These are phyloP conservation scores for Colletotrichum eleusines DNA, from an alignment of 2,329 filamentous ascomycete genomes.

Conservation along the genomic window DNA sequence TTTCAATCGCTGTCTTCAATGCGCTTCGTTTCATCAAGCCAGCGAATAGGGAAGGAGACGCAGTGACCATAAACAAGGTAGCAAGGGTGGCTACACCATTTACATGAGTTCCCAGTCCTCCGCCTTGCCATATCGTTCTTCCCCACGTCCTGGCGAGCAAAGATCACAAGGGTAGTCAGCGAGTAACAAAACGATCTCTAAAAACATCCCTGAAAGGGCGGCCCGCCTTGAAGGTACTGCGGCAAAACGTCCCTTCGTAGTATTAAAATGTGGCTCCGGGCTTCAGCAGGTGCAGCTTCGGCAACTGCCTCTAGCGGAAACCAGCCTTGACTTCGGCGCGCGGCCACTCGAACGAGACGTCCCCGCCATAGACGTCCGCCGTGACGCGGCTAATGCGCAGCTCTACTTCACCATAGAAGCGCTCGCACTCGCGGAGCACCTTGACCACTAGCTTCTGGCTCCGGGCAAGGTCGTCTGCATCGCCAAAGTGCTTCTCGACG, in stretches of 20 bases:
- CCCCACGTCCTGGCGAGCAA: not conserved
- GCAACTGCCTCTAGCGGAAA: conserved; percentile 52
- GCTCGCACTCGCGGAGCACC: conserved; percentile 71
- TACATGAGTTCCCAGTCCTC: no score
- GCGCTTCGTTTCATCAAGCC: not conserved
- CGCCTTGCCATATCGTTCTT: not conserved
- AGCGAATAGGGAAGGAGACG: not conserved
- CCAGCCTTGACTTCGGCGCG: conserved; percentile 71
- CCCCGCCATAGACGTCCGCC: conserved; percentile 73
- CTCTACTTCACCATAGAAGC: conserved; percentile 72
- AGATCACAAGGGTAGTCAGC: conserved; percentile 1
- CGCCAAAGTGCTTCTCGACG: conserved; percentile 97
- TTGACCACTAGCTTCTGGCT: conserved; percentile 69
- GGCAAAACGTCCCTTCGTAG: not conserved
- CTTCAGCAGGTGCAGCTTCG: conserved; percentile 2
- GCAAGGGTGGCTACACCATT: not conserved
- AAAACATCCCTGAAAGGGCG: not conserved
- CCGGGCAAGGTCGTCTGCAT: conserved; percentile 80
- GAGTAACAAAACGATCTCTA: not conserved
- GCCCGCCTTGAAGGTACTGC: not conserved
- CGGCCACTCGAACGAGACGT: conserved; percentile 76
- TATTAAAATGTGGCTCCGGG: conserved; percentile 5
- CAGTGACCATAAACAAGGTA: not conserved
- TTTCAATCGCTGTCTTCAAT: not conserved
- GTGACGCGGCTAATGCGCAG: conserved; percentile 70